phyloP scores from a whole-genome alignment of 2,329 filamentous ascomycete genomes.

The Aotearoamyces nothofagi region DNA sequence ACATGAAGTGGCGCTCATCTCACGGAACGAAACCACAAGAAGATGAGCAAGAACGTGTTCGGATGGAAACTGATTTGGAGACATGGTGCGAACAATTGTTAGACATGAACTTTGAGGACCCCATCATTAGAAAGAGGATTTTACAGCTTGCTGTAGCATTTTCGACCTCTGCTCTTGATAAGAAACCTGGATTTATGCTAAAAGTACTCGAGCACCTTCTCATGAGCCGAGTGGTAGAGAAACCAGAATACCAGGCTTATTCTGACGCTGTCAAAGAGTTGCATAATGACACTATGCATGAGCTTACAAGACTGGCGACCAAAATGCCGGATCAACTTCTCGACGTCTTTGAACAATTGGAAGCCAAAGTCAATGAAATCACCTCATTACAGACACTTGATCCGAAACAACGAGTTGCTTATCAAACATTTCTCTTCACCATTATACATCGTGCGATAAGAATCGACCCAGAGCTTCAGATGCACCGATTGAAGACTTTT shows the following conservation, averaged over 20 bases:
- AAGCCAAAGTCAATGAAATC: constrained; percentile 70
- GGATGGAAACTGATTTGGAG: constrained; percentile 49
- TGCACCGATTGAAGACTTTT: constrained; percentile 60
- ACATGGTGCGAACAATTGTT: constrained; percentile 61
- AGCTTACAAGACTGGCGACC: constrained; percentile 75
- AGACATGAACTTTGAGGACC: constrained; percentile 63
- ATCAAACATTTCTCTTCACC: constrained; percentile 83
- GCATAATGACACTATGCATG: constrained; percentile 69
- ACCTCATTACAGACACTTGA: constrained; percentile 58
- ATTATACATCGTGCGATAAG: constrained; percentile 77
- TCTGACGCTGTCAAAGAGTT: constrained; percentile 84
- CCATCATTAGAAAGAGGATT: constrained; percentile 66
- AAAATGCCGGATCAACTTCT: constrained; percentile 86
- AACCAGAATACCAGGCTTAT: constrained; percentile 56
- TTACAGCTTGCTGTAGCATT: constrained; percentile 74
- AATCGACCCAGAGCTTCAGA: constrained; percentile 54
- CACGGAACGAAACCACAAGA: constrained; percentile 35
- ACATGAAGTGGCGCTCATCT: constrained; percentile 56
- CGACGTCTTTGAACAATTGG: constrained; percentile 78
- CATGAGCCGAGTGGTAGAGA: constrained; percentile 61
- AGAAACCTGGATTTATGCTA: constrained; percentile 67
- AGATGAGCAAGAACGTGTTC: constrained; percentile 32
- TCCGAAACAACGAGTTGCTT: constrained; percentile 71
- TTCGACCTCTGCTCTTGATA: constrained; percentile 65
- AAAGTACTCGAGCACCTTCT: constrained; percentile 86